Conservation (phyloP, 177 flowering plant genomes). For the Vitis hybrid region DNA sequence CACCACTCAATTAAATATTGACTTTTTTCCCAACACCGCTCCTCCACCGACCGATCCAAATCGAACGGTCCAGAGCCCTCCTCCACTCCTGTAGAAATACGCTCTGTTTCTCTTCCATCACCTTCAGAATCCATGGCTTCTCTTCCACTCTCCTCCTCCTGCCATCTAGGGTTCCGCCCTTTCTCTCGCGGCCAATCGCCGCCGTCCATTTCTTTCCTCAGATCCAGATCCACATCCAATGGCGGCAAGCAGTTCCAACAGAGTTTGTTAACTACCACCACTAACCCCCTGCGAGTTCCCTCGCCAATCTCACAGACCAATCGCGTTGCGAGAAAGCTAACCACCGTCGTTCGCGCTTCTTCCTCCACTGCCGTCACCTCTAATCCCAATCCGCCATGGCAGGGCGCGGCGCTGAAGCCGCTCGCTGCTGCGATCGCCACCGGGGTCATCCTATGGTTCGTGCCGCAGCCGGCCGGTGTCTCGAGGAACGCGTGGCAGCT, state of each 20-base stretch:
- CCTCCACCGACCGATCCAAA: constrained; percentile 21
- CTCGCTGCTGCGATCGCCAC: constrained; percentile 76
- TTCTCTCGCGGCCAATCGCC: constrained; percentile 16
- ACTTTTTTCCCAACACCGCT: not conserved
- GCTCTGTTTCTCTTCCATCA: not conserved
- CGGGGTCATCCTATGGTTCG: constrained; percentile 78
- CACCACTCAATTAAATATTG: not conserved
- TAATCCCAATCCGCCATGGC: constrained; percentile 54
- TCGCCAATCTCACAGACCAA: no score
- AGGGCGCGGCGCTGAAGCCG: constrained; percentile 84
- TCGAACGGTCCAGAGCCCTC: constrained; percentile 20
- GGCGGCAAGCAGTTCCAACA: no score
- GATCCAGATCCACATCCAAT: constrained; percentile 1
- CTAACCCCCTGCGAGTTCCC: no score
- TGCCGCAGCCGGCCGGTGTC: constrained; percentile 83
- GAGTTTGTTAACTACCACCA: no score
- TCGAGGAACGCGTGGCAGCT: constrained; percentile 83
- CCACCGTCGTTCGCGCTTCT: constrained; percentile 33
- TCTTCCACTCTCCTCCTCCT: constrained; percentile 44
- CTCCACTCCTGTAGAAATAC: not conserved
- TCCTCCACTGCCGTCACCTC: constrained; percentile 19
- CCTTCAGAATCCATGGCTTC: constrained; percentile 41
- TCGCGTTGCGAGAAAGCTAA: not conserved
- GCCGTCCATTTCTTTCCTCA: not conserved
- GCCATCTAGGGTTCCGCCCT: constrained; percentile 24